phyloP scores from a whole-genome alignment of 2,329 filamentous ascomycete genomes.

The Cercospora citrullina region DNA sequence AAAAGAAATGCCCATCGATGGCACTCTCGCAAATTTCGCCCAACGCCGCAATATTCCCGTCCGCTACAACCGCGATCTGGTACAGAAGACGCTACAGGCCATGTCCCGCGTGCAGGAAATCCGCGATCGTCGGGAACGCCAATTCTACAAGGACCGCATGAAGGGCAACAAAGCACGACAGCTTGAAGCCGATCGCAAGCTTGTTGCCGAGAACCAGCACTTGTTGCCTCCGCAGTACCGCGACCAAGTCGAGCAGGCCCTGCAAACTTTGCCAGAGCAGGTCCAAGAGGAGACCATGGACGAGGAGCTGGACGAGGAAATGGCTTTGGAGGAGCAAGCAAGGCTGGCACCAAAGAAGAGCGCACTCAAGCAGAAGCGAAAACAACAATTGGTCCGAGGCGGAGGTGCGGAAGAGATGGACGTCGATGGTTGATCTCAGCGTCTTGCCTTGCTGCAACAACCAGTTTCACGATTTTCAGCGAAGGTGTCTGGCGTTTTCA shows the following conservation, averaged over 20 bases:
- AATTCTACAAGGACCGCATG: conserved; percentile 94
- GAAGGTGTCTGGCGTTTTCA: conserved; percentile 17
- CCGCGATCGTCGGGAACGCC: conserved; percentile 75
- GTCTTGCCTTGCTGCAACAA: neutral
- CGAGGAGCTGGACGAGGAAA: conserved; percentile 58
- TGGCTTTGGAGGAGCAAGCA: conserved; percentile 36
- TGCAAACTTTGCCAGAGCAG: conserved; percentile 58
- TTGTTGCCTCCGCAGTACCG: conserved; percentile 66
- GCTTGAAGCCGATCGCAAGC: conserved; percentile 75
- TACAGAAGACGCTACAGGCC: conserved; percentile 81
- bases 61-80: conserved; percentile 91
- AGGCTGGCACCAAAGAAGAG: conserved; percentile 43
- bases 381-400: conserved; percentile 49
- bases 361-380: conserved; percentile 46
- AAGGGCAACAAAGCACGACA: conserved; percentile 83
- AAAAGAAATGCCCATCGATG: conserved; percentile 87
- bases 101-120: conserved; percentile 92
- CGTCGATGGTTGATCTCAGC: conserved; percentile 37
- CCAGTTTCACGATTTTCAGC: conserved; percentile 3
- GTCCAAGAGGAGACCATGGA: conserved; percentile 57
- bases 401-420: conserved; percentile 46
- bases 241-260: conserved; percentile 49
- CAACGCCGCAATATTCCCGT: conserved; percentile 91
- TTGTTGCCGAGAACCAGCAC: conserved; percentile 90
- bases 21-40: conserved; percentile 79